Conservation (phyloP, 2,329 filamentous ascomycete species). For the Fusarium sp. region DNA sequence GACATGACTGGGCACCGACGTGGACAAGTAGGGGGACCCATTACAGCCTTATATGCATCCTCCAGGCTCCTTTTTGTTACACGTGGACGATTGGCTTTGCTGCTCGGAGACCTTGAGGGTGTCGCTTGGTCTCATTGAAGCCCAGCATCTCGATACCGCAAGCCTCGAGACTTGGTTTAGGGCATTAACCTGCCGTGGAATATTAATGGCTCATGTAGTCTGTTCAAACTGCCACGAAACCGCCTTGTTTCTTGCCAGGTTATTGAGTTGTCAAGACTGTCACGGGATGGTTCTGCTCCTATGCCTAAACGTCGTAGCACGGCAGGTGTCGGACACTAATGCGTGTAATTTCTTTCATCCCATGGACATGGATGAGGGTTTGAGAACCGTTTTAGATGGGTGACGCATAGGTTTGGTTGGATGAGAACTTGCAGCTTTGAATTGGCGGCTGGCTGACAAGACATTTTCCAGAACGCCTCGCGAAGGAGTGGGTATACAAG, state of each 20-base stretch:
- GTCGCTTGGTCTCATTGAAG: background rate
- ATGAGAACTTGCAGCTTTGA: background rate
- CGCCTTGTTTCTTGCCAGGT: background rate
- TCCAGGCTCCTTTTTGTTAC: background rate
- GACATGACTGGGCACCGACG: constrained; percentile 30
- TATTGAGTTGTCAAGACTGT: background rate
- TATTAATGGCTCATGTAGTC: background rate
- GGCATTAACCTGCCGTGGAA: background rate
- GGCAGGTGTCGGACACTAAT: background rate
- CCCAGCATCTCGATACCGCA: background rate
- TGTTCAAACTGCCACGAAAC: background rate
- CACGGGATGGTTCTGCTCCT: background rate
- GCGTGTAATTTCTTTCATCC: background rate
- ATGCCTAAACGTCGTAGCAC: background rate
- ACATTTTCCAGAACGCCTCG: background rate
- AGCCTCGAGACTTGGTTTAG: background rate
- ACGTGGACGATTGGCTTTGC: background rate
- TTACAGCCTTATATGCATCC: constrained; percentile 36
- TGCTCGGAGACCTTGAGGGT: background rate
- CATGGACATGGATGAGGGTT: background rate
- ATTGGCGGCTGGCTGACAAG: background rate
- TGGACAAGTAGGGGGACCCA: constrained; percentile 29
- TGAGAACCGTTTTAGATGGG: background rate
- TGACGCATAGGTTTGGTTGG: background rate
- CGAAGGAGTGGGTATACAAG: background rate